Evolutionary conservation across 345 rosid genomes (phyloP).

Genomic region (Arabis alpina): DNA sequence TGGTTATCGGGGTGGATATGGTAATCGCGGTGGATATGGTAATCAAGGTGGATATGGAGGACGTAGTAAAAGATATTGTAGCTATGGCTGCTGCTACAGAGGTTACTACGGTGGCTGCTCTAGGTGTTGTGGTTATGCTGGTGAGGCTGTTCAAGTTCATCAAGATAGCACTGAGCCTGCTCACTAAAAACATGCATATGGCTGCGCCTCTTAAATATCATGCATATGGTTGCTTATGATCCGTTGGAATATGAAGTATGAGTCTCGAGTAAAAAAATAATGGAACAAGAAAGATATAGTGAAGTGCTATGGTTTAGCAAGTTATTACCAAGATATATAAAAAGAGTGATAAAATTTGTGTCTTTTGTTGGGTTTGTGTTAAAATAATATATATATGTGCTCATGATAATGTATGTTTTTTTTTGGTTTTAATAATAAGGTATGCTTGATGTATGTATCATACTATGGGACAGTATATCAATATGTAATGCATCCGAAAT

Average conservation of each 20-base stretch:
- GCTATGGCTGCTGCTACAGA: conserved; percentile 31
- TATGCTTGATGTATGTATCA: neutral
- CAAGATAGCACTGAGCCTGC: conserved; percentile 18
- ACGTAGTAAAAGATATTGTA: conserved; percentile 28
- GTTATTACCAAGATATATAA: neutral
- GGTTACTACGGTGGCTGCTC: conserved; percentile 22
- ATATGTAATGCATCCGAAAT: neutral
- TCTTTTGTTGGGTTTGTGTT: conserved; percentile 8
- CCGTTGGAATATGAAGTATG: neutral
- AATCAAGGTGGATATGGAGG: conserved; percentile 16
- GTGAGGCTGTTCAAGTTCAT: conserved; percentile 23
- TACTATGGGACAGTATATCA: neutral
- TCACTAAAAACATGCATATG: conserved; percentile 20
- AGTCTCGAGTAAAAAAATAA: conserved; percentile 7
- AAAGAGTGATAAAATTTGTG: neutral
- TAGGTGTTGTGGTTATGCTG: conserved; percentile 35
- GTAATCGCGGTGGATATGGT: neutral
- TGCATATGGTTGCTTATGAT: neutral
- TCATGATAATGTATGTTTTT: neutral
- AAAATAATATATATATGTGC: neutral
- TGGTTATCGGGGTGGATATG: too few species aligned
- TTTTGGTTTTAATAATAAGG: too few species aligned
- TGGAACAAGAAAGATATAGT: neutral
- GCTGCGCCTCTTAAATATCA: too few species aligned
- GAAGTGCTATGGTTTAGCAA: conserved; percentile 8